Conservation (phyloP, 495 filamentous ascomycete genomes). For the Aspergillus kassunensis region DNA sequence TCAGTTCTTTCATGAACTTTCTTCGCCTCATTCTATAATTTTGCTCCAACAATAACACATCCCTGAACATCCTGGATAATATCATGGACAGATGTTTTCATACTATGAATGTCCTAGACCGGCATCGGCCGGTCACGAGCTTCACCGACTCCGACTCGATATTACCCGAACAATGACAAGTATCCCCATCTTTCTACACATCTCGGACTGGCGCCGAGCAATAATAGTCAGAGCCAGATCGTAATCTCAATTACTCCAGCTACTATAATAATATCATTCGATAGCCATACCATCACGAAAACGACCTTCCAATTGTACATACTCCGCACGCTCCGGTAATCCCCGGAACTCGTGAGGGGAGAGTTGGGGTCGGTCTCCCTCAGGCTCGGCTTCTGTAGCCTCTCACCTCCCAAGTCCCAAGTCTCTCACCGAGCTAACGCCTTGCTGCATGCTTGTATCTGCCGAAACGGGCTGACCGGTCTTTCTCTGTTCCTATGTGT, state of each 20-base stretch:
- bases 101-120: not conserved
- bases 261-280: no score
- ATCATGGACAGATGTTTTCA: not conserved
- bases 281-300: no score
- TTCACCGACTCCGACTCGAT: constrained; percentile 3
- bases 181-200: not conserved
- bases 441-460: no score
- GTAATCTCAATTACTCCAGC: no score
- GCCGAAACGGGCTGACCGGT: no score
- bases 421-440: no score
- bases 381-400: not conserved
- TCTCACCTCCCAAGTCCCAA: not conserved
- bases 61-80: no score
- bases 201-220: not conserved
- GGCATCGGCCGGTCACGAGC: constrained; percentile 9
- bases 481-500: no score
- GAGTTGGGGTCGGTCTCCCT: not conserved
- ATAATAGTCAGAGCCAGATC: not conserved
- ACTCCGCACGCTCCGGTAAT: constrained; percentile 11
- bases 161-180: constrained; percentile 8
- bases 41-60: no score
- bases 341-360: constrained; percentile 12
- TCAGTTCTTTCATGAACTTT: not conserved
- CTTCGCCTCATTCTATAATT: no score
- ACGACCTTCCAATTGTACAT: not conserved